Base-by-base conservation (phyloP, 2,329 filamentous ascomycete species). In the Phialemoniopsis sp. region DNA sequence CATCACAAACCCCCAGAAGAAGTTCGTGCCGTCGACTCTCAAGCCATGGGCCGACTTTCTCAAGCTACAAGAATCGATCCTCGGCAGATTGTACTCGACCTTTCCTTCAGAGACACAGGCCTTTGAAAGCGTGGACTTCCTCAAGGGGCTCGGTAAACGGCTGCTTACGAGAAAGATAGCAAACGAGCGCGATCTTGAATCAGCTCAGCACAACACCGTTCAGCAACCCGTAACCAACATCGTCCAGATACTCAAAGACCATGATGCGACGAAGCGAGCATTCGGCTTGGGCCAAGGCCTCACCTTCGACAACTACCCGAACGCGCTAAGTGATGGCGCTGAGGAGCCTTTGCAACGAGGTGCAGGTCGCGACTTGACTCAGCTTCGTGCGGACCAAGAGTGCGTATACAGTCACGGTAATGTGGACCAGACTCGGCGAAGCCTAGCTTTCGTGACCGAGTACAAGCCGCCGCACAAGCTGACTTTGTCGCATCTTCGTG, bases 401-500 rank as follows among this genome's bases (percentile, higher is more conserved):
- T 64, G 49, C 37, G 47, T 56, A 14, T 52, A 51, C 38, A 44
- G 40, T 18, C 36, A 30, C 14, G 43, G 46, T 36, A 36, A 48
- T 13, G 40, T 15, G 16, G 37, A 31, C 18, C 29, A 17, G 29
- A 37, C 36, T 17, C 42, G 39, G 34, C 8, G 58, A 61, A 40
- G 37, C 53, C 5, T 61, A 56, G 16, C 42, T 68, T 32, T 53
- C n/a, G n/a, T n/a, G n/a, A n/a, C 55, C 19, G 62, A 76, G 51
- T 70, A 72, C 45, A 76, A 73, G 53, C 47, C 64, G 13, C 69
- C 67, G 0, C 60, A 72, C 46, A 72, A 74, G 46, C 48, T 76
- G 3, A 64, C 63, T 7, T 50, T 59, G 29, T 47, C 46, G 13
- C 59, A 69, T 45, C 64, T 76, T 37, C 60, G 63, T 28, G 40